Conservation (phyloP, 805 yeast species). For the Kodamaea neixiangensis region DNA sequence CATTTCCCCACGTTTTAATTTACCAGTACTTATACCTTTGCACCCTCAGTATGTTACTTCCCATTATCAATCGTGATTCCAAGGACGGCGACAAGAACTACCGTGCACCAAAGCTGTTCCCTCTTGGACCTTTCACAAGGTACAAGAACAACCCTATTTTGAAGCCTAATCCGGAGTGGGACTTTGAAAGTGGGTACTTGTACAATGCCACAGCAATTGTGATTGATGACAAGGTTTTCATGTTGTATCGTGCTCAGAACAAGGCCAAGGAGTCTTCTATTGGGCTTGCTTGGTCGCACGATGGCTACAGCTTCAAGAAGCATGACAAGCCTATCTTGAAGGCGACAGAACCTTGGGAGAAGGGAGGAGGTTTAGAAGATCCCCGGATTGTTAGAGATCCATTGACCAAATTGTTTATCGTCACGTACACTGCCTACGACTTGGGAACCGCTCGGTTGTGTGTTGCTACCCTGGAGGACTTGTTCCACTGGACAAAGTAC, state of each 20-base stretch:
- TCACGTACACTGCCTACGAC: slow-evolving; percentile 46
- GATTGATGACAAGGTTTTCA: slow-evolving; percentile 35
- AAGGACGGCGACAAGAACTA: slow-evolving; percentile 34
- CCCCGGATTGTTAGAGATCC: slow-evolving; percentile 45
- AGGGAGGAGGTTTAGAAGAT: slow-evolving; percentile 45
- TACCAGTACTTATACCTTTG: background rate
- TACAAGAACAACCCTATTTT: slow-evolving; percentile 40
- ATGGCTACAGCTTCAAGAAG: slow-evolving; percentile 36
- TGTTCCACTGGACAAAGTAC: slow-evolving; percentile 40
- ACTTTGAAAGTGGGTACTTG: slow-evolving; percentile 40
- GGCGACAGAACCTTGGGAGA: slow-evolving; percentile 42
- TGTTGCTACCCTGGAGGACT: slow-evolving; percentile 38
- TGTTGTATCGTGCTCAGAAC: slow-evolving; percentile 43
- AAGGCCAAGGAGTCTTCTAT: slow-evolving; percentile 32
- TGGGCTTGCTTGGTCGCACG: slow-evolving; percentile 44
- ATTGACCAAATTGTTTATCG: slow-evolving; percentile 31
- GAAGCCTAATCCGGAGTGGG: slow-evolving; percentile 37
- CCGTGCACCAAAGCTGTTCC: slow-evolving; percentile 36
- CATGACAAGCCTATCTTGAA: slow-evolving; percentile 32
- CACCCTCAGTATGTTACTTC: slow-evolving; percentile 25
- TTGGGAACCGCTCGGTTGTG: slow-evolving; percentile 35
- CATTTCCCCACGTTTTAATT: slow-evolving; percentile 2
- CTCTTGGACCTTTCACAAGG: slow-evolving; percentile 42
- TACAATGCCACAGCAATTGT: slow-evolving; percentile 48
- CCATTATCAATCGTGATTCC: slow-evolving; percentile 26